Evolutionary conservation across 2,329 filamentous ascomycete genomes (phyloP).

Genomic region (Ceratocystis alfenasii): DNA sequence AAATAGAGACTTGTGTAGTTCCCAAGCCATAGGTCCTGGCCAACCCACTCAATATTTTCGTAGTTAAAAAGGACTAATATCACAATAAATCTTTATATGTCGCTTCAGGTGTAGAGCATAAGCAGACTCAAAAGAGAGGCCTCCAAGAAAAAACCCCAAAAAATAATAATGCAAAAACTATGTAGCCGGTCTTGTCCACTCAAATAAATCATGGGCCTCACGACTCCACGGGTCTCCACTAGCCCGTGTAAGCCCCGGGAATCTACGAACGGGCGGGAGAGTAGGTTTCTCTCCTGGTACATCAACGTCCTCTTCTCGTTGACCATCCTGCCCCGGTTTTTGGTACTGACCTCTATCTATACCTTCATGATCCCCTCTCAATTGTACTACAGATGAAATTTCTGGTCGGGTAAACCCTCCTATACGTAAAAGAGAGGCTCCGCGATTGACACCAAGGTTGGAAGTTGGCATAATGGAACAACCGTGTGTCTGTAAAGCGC

Average conservation of each 20-base stretch:
- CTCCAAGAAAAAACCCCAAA: neutral
- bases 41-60: no score
- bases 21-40: no score
- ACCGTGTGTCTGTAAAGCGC: neutral
- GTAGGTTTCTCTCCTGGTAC: neutral
- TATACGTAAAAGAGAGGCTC: neutral
- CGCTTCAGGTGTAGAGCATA: no score
- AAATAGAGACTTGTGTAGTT: no score
- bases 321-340: neutral
- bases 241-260: conserved; percentile 18
- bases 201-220: conserved; percentile 30
- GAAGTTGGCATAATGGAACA: neutral
- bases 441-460: neutral
- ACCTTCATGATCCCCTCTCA: neutral
- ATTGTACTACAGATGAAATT: neutral
- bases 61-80: no score
- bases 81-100: no score
- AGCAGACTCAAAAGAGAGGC: no score
- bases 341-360: neutral
- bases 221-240: conserved; percentile 29
- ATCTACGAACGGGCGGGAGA: conserved; percentile 12
- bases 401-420: neutral
- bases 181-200: conserved; percentile 22
- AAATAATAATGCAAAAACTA: neutral
- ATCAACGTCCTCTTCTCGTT: neutral